A percentile compares a stretch with the other conserved stretches of the same genome.
Conservation (phyloP, 1,139 yeast genomes). For the Candida glucosophila region DNA sequence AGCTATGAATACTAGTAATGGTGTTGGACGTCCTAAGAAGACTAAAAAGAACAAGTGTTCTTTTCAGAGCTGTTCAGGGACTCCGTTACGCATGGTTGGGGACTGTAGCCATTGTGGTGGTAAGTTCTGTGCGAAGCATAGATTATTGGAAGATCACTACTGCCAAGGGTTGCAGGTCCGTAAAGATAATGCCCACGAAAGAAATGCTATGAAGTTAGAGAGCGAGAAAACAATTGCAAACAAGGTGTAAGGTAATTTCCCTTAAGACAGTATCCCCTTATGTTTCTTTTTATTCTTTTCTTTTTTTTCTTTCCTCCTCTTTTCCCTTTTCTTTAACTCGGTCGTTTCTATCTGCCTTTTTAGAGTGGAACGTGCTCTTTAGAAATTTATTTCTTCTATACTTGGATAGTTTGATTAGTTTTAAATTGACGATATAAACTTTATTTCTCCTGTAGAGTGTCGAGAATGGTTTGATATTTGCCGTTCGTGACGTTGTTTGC, state of each 20-base stretch:
- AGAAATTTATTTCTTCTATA: no score
- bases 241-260: slow-evolving; percentile 19
- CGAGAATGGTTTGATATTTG: slow-evolving; percentile 53
- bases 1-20: slow-evolving; percentile 6
- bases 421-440: no score
- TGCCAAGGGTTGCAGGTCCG: slow-evolving; percentile 74
- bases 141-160: slow-evolving; percentile 76
- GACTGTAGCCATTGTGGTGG: slow-evolving; percentile 84
- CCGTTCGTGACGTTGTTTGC: slow-evolving; percentile 77
- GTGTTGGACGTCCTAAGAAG: slow-evolving; percentile 19
- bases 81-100: slow-evolving; percentile 78
- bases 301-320: no score
- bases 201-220: slow-evolving; percentile 29
- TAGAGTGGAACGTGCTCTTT: no score
- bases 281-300: no score
- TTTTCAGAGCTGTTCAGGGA: slow-evolving; percentile 50
- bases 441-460: slow-evolving; percentile 21
- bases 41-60: slow-evolving; percentile 54
- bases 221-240: slow-evolving; percentile 35
- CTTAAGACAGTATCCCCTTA: no score
- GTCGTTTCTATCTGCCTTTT: no score
- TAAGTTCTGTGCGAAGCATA: slow-evolving; percentile 79
- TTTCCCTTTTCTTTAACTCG: no score
- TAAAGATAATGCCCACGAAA: slow-evolving; percentile 67
- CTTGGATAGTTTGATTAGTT: no score